Percentiles rank a stretch among this genome's conserved stretches.
Evolutionary conservation across 768 basidiomycete species (phyloP).

Genomic region (Russula sp.): DNA sequence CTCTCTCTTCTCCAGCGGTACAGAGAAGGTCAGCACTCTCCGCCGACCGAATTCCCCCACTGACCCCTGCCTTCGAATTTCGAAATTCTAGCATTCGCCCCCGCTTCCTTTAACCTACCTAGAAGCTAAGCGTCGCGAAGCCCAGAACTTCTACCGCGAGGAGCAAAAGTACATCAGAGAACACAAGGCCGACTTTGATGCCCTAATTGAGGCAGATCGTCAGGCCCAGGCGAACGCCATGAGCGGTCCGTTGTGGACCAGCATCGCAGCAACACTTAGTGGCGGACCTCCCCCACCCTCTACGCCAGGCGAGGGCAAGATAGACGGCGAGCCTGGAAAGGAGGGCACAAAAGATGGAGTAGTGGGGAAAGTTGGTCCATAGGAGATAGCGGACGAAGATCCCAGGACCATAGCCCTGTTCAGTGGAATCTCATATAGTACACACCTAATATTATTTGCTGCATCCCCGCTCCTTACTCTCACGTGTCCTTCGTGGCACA

Average conservation of each 20-base stretch:
- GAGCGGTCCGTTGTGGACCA: constrained; percentile 36
- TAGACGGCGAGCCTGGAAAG: neutral
- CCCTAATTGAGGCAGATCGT: constrained; percentile 45
- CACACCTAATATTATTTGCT: constrained; percentile 13
- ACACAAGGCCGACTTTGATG: constrained; percentile 47
- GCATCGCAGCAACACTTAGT: constrained; percentile 12
- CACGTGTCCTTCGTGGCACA: no score
- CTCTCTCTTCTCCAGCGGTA: constrained; percentile 36
- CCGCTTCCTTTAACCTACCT: constrained; percentile 45
- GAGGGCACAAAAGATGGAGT: neutral
- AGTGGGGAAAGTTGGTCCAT: constrained; percentile 3
- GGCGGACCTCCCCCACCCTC: constrained; percentile 17
- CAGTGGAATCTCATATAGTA: neutral
- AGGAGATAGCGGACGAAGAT: neutral
- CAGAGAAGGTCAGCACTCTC: constrained; percentile 29
- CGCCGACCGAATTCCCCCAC: neutral
- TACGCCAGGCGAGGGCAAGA: constrained; percentile 8
- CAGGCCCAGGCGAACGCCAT: constrained; percentile 45
- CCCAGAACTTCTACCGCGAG: constrained; percentile 46
- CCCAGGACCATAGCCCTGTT: neutral
- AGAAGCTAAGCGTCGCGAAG: constrained; percentile 46
- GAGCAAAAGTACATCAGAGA: constrained; percentile 48
- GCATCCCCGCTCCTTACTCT: neutral
- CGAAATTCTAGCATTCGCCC: constrained; percentile 24
- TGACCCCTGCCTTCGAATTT: constrained; percentile 17